Evolutionary conservation across 2,329 filamentous ascomycete species (phyloP), one percentile per base, ranked within the genome.

Genomic region (Sporothrix humicola): DNA sequence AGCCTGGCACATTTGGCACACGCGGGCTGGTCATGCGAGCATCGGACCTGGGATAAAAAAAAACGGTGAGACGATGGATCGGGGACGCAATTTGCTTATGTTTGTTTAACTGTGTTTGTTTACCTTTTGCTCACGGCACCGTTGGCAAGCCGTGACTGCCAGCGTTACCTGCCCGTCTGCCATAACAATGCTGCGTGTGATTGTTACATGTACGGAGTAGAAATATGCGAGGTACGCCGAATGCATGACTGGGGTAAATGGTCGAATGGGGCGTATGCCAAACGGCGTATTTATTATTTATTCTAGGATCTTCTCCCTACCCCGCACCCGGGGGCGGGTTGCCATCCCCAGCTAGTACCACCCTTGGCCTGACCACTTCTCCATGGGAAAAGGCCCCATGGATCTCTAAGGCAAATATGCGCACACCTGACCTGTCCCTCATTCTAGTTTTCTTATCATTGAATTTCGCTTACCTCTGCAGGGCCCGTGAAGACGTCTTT

Each of bases 61-160:
- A 15, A 52, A 15, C 5, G 48, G 12, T 52, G 17, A 52, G 48
- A 52, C 48, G 44, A 48, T 9, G 44, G 44, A 48, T 48, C 44
- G 44, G 44, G 44, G 44, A 48, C 44, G 23, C 23, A 48, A 48
- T 48, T 48, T 48, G 8, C 13, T 48, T 48, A 48, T 48, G 44
- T 48, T 48, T 48, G 44, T 52, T 6, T 52, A 52, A 10, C 48
- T 17, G 10, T 52, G 15, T 52, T 17, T 52, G 15, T 42, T 42
- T 63, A 63, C 59, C 26, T 65, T 65, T 65, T 65, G 59, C 59
- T 65, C 59, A 46, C 59, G 59, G 10, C 59, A 65, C n/a, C 59
- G 59, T 23, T 65, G 59, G 37, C 59, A 65, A 46, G 59, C 59
- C 31, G 59, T 65, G 2, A 23, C 23, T 65, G 59, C 59, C 31